These are phyloP conservation scores for Cnidoscolus chayamansa DNA, from an alignment of 441 rosid species.

Conservation along the genomic window DNA sequence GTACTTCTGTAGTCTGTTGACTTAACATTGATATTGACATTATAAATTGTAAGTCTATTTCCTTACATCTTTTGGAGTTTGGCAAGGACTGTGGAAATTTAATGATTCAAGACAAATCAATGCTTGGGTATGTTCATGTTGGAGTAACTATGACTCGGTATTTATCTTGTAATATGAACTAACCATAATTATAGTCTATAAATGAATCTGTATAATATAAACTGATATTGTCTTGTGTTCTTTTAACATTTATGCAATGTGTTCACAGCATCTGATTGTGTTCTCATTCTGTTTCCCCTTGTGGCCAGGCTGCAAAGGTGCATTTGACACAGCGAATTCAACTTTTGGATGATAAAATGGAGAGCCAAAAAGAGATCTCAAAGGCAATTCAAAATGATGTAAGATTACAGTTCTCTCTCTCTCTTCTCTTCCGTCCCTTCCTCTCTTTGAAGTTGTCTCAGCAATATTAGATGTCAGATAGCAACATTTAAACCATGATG, in stretches of 20 bases:
- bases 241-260: not conserved
- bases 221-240: not conserved
- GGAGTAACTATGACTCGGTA: not conserved
- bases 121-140: constrained; percentile 5
- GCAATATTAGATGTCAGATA: not conserved
- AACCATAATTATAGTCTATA: not conserved
- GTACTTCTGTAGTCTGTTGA: not conserved
- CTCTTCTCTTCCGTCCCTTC: not conserved
- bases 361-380: constrained; percentile 68
- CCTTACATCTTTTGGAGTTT: not conserved
- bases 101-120: not conserved
- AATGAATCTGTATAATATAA: not conserved
- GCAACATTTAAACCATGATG: not conserved
- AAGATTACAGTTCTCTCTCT: constrained; percentile 24
- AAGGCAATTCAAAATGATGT: constrained; percentile 69
- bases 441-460: no score
- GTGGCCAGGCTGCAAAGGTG: constrained; percentile 69
- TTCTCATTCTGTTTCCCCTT: constrained; percentile 7
- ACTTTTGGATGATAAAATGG: constrained; percentile 79
- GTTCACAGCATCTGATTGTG: constrained; percentile 5
- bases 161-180: not conserved
- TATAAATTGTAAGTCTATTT: not conserved
- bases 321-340: constrained; percentile 81
- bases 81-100: not conserved
- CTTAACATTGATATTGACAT: not conserved